Base-by-base conservation (phyloP, 257 asterid species). In the Petrea volubilis region DNA sequence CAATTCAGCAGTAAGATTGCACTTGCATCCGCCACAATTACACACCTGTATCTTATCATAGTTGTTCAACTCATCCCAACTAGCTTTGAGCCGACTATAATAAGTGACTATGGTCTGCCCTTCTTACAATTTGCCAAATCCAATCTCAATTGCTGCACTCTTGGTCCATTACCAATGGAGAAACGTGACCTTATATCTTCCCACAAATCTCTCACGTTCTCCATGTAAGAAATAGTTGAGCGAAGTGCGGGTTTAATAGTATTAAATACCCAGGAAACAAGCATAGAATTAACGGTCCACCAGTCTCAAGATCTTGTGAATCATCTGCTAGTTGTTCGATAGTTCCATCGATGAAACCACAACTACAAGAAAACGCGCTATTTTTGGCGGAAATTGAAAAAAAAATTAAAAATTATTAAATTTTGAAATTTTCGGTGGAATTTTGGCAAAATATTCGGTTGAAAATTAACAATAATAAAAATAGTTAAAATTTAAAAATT, bases 181-280 rank as follows among this genome's bases (percentile, higher is more conserved):
- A 79, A 66, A 0, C 59, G 25, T 6, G 71, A 55, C 1, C 20
- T 29, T 0, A 79, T 38, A 2, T 71, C 70, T 1, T 51, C 49
- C 78, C 74, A 71, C 0, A 79, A 14, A 4, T 67, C 52, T 1
- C 20, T 10, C 5, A 60, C 76, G 0, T 21, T 10, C 7, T 79
- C 84, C 57, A 31, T n/a, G 7, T 64, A 7, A 1, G 70, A 0
- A 9, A 76, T 61, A 27, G 78, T 76, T 0, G 73, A 71, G 4
- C 63, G 36, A 5, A 80, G 21, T 0, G 0, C 23, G 3, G 68
- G 79, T 5, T 80, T 71, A 6, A 80, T 80, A 0, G 79, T 60
- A n/a, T 68, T 80, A 2, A 9, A 3, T 0, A 80, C 36, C 78
- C 74, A 79, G 1, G 78, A 59, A 0, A 75, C 81, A 40, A 79